Evolutionary conservation across 2,329 filamentous ascomycete genomes (phyloP).

Genomic region (Hymenoscyphus fraxineus): DNA sequence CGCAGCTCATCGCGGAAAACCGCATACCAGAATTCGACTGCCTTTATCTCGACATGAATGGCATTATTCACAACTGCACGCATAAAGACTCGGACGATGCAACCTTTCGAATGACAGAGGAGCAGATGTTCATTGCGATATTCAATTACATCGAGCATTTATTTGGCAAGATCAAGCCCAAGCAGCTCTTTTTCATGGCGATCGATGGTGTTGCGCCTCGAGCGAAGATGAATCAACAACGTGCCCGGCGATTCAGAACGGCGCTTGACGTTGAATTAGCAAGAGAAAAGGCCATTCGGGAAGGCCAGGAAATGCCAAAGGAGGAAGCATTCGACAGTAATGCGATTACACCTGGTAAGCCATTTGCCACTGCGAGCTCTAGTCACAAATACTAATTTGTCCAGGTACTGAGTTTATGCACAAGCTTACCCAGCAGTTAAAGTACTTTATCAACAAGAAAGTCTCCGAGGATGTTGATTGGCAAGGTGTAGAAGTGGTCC

Average conservation of each 20-base stretch:
- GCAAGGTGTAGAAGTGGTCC: conserved; percentile 93
- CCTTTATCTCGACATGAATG: conserved; percentile 97
- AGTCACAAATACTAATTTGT: conserved; percentile 35
- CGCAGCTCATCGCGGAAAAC: conserved; percentile 96
- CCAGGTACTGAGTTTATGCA: conserved; percentile 86
- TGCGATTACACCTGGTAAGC: conserved; percentile 83
- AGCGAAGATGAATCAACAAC: conserved; percentile 99
- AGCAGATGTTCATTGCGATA: conserved; percentile 99
- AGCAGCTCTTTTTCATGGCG: conserved; percentile 99
- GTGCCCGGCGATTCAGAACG: conserved; percentile 89
- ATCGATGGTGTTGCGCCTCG: conserved; percentile 96
- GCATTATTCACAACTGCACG: conserved; percentile 99
- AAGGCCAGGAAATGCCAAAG: conserved; percentile 89
- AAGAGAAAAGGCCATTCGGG: conserved; percentile 83
- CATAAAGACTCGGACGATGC: conserved; percentile 93
- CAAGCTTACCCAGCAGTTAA: conserved; percentile 86
- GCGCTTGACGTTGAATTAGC: conserved; percentile 86
- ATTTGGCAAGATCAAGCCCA: conserved; percentile 97
- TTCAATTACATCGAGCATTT: conserved; percentile 99
- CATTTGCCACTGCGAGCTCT: background rate
- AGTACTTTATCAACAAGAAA: conserved; percentile 99
- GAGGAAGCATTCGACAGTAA: conserved; percentile 98
- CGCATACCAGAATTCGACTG: conserved; percentile 98
- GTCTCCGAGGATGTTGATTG: conserved; percentile 94
- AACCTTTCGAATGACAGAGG: conserved; percentile 88